A percentile compares a stretch with the other conserved stretches of the same genome.
phyloP scores from a whole-genome alignment of 352 stramenopile genomes.

The Sclerospora graminicola region DNA sequence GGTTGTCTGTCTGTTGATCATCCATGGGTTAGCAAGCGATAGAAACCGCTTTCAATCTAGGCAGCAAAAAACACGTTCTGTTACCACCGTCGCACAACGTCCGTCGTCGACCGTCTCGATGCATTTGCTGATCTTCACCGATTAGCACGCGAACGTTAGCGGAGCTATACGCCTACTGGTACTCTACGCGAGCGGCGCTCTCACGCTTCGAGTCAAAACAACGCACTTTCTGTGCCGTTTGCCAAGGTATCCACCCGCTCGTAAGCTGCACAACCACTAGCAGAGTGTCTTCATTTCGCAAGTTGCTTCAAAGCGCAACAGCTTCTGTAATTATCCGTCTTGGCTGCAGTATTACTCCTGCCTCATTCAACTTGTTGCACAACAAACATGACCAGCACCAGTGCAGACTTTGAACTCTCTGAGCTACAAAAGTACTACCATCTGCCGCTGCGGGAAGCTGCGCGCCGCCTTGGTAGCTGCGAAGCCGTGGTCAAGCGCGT shows the following conservation, averaged over 20 bases:
- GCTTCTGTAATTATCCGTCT: constrained; percentile 2
- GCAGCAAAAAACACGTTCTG: constrained; percentile 4
- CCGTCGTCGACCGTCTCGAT: constrained; percentile 15
- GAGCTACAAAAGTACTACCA: constrained; percentile 84
- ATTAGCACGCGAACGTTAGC: constrained; percentile 24
- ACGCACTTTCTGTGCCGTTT: constrained; percentile 22
- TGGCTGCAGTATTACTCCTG: constrained; percentile 1
- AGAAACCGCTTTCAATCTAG: background rate
- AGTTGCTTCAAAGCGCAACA: constrained; percentile 21
- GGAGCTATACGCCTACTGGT: constrained; percentile 11
- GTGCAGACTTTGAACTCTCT: constrained; percentile 66
- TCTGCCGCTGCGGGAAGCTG: constrained; percentile 67
- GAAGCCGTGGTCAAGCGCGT: constrained; percentile 78
- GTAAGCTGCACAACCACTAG: constrained; percentile 12
- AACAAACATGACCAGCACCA: constrained; percentile 30
- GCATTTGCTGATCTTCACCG: constrained; percentile 13
- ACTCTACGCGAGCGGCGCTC: constrained; percentile 17
- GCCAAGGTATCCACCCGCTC: constrained; percentile 10
- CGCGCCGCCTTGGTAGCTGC: constrained; percentile 57
- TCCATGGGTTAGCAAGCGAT: too few relatives aligned
- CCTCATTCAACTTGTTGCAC: background rate
- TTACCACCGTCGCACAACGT: constrained; percentile 12
- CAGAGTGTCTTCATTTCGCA: constrained; percentile 21
- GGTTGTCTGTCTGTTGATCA: constrained; percentile 11
- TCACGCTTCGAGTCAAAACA: constrained; percentile 7